Conservation (phyloP, 2,329 filamentous ascomycete genomes). For the Xylariaceae sp. region DNA sequence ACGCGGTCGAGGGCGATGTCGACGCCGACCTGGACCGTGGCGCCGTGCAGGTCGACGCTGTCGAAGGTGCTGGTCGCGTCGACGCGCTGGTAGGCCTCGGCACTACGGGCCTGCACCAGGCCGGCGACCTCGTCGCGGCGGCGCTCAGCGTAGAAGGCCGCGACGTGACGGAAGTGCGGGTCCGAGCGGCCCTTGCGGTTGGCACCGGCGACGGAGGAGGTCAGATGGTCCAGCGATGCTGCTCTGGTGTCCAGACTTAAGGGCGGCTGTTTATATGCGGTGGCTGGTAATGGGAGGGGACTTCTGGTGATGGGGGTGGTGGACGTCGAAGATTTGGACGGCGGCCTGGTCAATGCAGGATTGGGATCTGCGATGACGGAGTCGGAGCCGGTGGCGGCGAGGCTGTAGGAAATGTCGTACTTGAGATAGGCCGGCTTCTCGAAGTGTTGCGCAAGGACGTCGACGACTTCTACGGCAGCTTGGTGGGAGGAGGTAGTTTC, state of each 20-base stretch:
- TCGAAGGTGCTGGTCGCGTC: constrained; percentile 57
- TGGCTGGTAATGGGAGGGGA: constrained; percentile 1
- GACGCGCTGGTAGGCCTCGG: constrained; percentile 67
- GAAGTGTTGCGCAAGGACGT: constrained; percentile 38
- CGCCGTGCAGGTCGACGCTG: constrained; percentile 76
- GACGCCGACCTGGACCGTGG: constrained; percentile 75
- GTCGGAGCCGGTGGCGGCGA: constrained; percentile 14
- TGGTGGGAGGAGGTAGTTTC: constrained; percentile 30
- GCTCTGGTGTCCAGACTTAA: constrained; percentile 9
- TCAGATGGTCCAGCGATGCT: constrained; percentile 23
- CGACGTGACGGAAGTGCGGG: constrained; percentile 69
- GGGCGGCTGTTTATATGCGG: constrained; percentile 11
- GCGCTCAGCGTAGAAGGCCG: constrained; percentile 69
- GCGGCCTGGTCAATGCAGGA: too few species aligned
- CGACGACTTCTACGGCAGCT: constrained; percentile 35
- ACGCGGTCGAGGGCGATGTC: constrained; percentile 68
- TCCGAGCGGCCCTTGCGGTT: constrained; percentile 58
- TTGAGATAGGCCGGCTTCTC: constrained; percentile 33
- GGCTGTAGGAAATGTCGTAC: constrained; percentile 25
- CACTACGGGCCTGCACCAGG: constrained; percentile 56
- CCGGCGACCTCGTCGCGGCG: constrained; percentile 59
- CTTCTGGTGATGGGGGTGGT: not conserved
- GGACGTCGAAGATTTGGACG: not conserved
- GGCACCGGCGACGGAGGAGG: constrained; percentile 36
- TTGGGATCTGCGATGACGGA: too few species aligned